Base-by-base conservation (phyloP, 2,329 filamentous ascomycete species). In the Uncinocarpus reesii region DNA sequence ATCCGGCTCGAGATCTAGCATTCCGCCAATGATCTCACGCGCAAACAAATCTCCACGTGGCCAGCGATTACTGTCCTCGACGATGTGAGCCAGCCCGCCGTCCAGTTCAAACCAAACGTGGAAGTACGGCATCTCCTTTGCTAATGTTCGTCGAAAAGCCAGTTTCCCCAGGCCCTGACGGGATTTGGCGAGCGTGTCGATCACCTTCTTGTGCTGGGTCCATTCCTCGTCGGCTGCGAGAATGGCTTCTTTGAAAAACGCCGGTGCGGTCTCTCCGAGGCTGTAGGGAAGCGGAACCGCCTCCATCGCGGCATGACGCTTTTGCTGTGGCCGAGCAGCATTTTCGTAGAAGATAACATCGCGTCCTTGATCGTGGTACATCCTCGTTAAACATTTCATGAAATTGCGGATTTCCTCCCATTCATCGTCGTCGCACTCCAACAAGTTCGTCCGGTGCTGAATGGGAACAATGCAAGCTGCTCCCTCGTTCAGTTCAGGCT, bases 331-430 rank as follows among this genome's bases (percentile, higher is more conserved):
- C 11, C 80, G 73, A 0, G 88, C 89, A 2, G 92, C 92, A 63
- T 98, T 96, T 62, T 98, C 92, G 72, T 98, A 98, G 69, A 98
- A 98, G 53, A 98, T 72, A 7, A 96, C 89, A 58, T 92, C 86
- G 44, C 86, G 84, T 8, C 89, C 88, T 65, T 93, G 87, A 36
- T 89, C 84, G 68, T 94, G 87, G 67, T 96, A 98, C 79, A 95
- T 84, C 37, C 90, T 81, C 3, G 84, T 95, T 16, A 98, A 75
- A 50, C 80, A 84, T 71, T 98, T 98, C 90, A 96, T 96, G 63
- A 98, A 98, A 65, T 98, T 98, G 57, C 92, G 84, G 4, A 98
- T 83, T 67, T 98, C 92, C 62, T 98, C 92, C 93, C 93, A 98
- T 64, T 98, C 92, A 62, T 98, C 92, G 61, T 98, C 90, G 65